Evolutionary conservation across 2,329 filamentous ascomycete genomes (phyloP), one percentile per base, ranked within the genome.

Genomic region (Leptographium galeiforme): DNA sequence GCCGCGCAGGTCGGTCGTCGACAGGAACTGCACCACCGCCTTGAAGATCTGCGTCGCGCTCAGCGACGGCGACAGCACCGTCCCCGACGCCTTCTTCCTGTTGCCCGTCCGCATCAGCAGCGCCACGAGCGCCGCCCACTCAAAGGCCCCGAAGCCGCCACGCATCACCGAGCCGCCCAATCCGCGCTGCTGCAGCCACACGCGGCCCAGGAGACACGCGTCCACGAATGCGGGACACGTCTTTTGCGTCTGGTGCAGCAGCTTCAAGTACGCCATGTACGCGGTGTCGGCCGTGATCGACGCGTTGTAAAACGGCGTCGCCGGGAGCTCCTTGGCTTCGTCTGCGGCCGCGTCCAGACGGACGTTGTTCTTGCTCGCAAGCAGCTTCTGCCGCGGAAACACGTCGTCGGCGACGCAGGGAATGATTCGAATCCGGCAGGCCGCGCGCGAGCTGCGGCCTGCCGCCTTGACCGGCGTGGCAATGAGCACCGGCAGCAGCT

Each of bases 11-110:
- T 95, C 84, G 40, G 79, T 84, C 1, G 79, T 77, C 1, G 85
- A 82, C 18, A 98, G 72, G 60, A 91, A 93, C 64, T 96, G 91
- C n/a, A 98, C 72, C 1, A 84, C 82, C 3, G 89, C 90, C 68
- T 96, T 97, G 76, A 98, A 96, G 46, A 97, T 76, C 67, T 97
- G 91, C 30, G 91, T 93, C 67, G 85, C 86, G 70, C 86, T 95
- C 61, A 95, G 85, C 8, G 87, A 87, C 6, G 80, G 75, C 7
- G 89, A 89, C 16, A 97, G 74, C 7, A 87, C 70, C 2, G 57
- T 47, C 19, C 85, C 77, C 58, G 82, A 78, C 1, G 52, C 16
- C 36, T 36, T 51, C 32, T 53, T 55, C 33, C 51, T 56, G 8
- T 83, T 85, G 32, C 87, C 87, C n/a, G 79, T 81, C 65, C 89